phyloP scores from a whole-genome alignment of 371 early-diverging fungal genomes.

The Mucor lusitanicus region DNA sequence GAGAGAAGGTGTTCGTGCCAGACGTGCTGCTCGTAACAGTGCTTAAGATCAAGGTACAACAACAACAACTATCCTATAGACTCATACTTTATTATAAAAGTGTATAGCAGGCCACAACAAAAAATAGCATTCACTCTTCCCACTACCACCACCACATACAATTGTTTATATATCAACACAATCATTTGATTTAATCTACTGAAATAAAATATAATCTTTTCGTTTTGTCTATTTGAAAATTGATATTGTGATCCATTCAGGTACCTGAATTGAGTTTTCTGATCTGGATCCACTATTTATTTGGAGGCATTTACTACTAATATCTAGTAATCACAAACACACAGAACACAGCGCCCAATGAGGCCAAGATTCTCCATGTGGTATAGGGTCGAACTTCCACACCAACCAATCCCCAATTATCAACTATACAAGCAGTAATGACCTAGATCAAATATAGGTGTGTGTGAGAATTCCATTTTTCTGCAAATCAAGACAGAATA shows the following conservation, averaged over 20 bases:
- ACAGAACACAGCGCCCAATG: conserved; percentile 49
- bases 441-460: conserved; percentile 18
- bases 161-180: too few species aligned
- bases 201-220: too few species aligned
- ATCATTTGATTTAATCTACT: too few species aligned
- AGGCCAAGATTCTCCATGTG: conserved; percentile 53
- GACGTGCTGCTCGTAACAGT: conserved; percentile 46
- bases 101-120: too few species aligned
- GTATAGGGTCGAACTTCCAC: conserved; percentile 43
- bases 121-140: too few species aligned
- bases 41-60: not conserved
- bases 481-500: not conserved
- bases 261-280: not conserved
- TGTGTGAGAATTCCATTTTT: not conserved
- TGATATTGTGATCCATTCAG: not conserved
- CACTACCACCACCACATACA: too few species aligned
- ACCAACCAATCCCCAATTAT: conserved; percentile 48
- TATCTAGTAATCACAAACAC: conserved; percentile 43
- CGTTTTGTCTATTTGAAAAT: too few species aligned
- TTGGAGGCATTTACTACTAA: not conserved
- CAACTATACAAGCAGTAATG: conserved; percentile 50
- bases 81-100: too few species aligned
- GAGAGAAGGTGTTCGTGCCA: conserved; percentile 63
- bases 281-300: not conserved
- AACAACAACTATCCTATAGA: not conserved